Evolutionary conservation across 1,284 basidiomycete species (phyloP).

Genomic region (Cutaneotrichosporon sp.): DNA sequence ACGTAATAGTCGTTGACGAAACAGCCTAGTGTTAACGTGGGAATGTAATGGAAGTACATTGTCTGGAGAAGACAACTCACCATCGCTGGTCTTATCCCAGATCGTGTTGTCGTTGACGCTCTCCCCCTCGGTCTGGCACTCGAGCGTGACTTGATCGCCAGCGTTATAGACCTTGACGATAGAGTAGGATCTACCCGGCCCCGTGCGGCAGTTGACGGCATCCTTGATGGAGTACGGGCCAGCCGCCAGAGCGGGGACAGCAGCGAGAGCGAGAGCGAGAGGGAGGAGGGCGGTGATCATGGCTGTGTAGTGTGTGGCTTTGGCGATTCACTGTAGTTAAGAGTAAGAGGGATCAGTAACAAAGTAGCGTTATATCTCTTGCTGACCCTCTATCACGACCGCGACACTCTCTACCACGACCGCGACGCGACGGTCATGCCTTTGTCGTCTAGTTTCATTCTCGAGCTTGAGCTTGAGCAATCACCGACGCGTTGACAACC

Average conservation of each 20-base stretch:
- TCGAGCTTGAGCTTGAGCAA: too few relatives aligned
- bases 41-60: not conserved
- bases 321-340: too few relatives aligned
- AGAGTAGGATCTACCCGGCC: conserved; percentile 10
- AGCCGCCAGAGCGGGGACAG: not conserved
- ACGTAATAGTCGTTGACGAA: conserved; percentile 19
- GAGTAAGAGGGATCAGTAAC: too few relatives aligned
- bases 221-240: conserved; percentile 13
- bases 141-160: conserved; percentile 6
- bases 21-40: conserved; percentile 10
- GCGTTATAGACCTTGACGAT: conserved; percentile 8
- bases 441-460: too few relatives aligned
- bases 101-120: conserved; percentile 7
- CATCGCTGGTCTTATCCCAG: conserved; percentile 19
- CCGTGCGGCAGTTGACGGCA: conserved; percentile 17
- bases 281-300: conserved; percentile 1
- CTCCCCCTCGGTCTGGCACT: conserved; percentile 19
- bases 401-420: too few relatives aligned
- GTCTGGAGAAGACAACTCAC: not conserved
- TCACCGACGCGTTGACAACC: too few relatives aligned
- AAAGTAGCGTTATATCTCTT: too few relatives aligned
- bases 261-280: not conserved
- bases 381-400: too few relatives aligned
- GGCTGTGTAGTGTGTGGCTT: not conserved
- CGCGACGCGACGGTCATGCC: too few relatives aligned